phyloP scores from a whole-genome alignment of 345 rosid genomes.

The Hirschfeldia incana region DNA sequence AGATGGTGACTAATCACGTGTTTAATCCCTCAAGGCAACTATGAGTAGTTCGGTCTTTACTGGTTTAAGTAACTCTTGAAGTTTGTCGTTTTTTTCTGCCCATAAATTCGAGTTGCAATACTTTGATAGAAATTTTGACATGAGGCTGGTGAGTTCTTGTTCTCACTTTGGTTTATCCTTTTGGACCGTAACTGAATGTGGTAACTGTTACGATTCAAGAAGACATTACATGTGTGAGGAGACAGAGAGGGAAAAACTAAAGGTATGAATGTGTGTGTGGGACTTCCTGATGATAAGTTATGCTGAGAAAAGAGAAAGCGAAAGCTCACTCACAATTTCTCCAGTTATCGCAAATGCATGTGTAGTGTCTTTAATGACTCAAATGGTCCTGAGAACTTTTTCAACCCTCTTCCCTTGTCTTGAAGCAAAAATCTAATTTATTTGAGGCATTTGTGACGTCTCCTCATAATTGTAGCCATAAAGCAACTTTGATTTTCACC shows the following conservation, averaged over 20 bases:
- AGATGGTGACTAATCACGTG: neutral
- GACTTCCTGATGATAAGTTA: neutral
- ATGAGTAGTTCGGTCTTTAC: neutral
- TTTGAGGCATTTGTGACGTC: slow-evolving; percentile 14
- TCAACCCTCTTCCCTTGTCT: slow-evolving; percentile 23
- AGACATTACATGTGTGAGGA: slow-evolving; percentile 25
- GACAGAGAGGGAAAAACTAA: neutral
- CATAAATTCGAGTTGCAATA: neutral
- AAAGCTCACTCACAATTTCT: slow-evolving; percentile 27
- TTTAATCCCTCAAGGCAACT: neutral
- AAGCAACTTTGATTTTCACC: slow-evolving; percentile 21
- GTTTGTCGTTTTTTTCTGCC: neutral
- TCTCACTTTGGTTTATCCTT: neutral
- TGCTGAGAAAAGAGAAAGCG: slow-evolving; percentile 20
- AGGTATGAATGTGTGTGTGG: slow-evolving; percentile 33
- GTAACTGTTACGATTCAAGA: neutral
- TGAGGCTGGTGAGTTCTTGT: neutral
- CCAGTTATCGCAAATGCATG: slow-evolving; percentile 1
- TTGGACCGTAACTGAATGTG: slow-evolving; percentile 5
- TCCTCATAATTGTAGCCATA: slow-evolving; percentile 13
- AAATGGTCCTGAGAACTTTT: slow-evolving; percentile 27
- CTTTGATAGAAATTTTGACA: neutral
- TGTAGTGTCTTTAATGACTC: slow-evolving; percentile 20
- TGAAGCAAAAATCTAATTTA: slow-evolving; percentile 25
- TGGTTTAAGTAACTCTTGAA: neutral